Conservation (phyloP, 148 eudicot genomes). For the Cornus florida region DNA sequence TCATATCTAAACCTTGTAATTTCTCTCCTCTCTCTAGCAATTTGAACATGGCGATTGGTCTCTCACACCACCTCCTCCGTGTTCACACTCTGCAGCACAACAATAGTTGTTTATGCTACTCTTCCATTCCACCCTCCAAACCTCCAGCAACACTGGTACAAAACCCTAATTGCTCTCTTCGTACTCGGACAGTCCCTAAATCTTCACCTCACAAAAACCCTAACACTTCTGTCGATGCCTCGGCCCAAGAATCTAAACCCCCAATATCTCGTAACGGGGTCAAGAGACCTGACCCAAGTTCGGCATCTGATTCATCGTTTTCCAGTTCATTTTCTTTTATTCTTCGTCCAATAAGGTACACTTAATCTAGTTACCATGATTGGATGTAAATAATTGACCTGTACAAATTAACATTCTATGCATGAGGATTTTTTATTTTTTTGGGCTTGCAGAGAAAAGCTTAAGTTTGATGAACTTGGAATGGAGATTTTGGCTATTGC, state of each 20-base stretch:
- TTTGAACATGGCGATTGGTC: slow-evolving; percentile 12
- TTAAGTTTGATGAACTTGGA: slow-evolving; percentile 69
- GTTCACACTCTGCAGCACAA: background rate
- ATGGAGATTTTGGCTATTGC: slow-evolving; percentile 76
- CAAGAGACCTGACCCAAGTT: slow-evolving; percentile 12
- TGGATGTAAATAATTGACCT: background rate
- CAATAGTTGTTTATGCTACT: background rate
- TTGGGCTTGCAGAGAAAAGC: slow-evolving; percentile 38
- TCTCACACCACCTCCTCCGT: slow-evolving; percentile 11
- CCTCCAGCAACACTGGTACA: background rate
- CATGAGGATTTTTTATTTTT: background rate
- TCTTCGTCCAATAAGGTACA: slow-evolving; percentile 38
- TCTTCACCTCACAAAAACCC: slow-evolving; percentile 25
- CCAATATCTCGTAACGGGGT: slow-evolving; percentile 8
- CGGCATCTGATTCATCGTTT: slow-evolving; percentile 13
- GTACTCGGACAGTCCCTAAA: slow-evolving; percentile 31
- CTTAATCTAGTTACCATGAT: background rate
- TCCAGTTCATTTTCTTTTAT: slow-evolving; percentile 16
- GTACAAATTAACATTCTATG: no score
- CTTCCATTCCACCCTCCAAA: background rate
- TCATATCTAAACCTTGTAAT: no score
- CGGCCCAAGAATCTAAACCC: slow-evolving; percentile 17
- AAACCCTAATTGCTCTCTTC: slow-evolving; percentile 29
- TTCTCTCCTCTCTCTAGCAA: background rate
- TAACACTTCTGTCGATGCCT: slow-evolving; percentile 7